phyloP scores from a whole-genome alignment of 2,329 filamentous ascomycete species.

The Trichoderma simmonsii region DNA sequence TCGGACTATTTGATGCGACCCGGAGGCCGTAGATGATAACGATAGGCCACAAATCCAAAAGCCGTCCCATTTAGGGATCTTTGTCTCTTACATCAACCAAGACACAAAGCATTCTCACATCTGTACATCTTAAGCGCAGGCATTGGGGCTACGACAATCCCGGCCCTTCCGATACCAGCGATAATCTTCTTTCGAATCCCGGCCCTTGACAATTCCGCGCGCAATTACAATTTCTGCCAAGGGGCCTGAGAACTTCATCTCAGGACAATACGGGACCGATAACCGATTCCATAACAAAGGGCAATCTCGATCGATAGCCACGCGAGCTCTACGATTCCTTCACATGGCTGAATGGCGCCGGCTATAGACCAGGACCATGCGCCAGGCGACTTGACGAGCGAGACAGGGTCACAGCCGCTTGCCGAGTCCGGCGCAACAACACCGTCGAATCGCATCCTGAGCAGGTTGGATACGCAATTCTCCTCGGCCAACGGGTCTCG shows the following conservation, averaged over 20 bases:
- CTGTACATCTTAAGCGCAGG: neutral
- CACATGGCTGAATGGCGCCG: constrained; percentile 36
- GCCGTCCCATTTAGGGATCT: neutral
- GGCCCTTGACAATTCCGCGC: neutral
- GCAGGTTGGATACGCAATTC: constrained; percentile 2
- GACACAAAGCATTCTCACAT: neutral
- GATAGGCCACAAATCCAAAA: constrained; percentile 3
- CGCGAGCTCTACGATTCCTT: constrained; percentile 2
- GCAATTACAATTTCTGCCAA: neutral
- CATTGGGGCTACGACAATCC: neutral
- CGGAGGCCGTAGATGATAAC: neutral
- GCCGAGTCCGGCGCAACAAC: neutral
- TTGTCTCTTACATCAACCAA: neutral
- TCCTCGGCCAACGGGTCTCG: neutral
- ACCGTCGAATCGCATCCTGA: neutral
- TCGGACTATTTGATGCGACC: neutral
- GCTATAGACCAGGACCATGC: constrained; percentile 28
- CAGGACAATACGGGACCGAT: neutral
- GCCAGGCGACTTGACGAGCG: constrained; percentile 23
- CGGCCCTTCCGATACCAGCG: neutral
- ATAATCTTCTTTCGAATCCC: neutral
- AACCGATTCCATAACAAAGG: neutral
- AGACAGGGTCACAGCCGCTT: constrained; percentile 19
- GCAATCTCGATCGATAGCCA: neutral
- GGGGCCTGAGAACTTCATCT: neutral